Evolutionary conservation across 2,329 filamentous ascomycete genomes (phyloP), one percentile per base, ranked within the genome.

Genomic region (Periglandula ipomoeae): DNA sequence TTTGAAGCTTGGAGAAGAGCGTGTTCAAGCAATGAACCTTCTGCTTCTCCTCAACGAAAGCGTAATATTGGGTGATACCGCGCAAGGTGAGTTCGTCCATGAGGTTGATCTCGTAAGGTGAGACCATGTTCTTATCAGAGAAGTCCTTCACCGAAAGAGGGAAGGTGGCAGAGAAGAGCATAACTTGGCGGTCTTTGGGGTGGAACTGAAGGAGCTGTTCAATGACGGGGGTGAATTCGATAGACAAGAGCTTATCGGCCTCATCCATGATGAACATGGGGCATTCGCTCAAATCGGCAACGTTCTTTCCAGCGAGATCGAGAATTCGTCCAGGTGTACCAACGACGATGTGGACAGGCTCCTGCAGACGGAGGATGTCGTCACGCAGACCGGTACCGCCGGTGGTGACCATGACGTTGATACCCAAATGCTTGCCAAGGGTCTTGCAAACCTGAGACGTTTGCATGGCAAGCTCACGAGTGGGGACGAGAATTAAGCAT

Each of bases 231-330:
- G 93, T 98, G 65, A 98, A 98, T 65, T 98, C 93, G 51, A 88
- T 82, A 6, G 93, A 98, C 45, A 98, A 79, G 52, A 98, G 82
- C 74, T 98, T 98, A 70, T 98, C 93, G 48, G 93, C 93, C 69
- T 98, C 93, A 63, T 98, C 93, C 93, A 98, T 98, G 71, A 98
- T 89, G 66, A 98, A 98, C 63, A 94, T 97, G 60, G 89, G 85
- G 66, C 93, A 97, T 70, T 94, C 86, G 60, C 90, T 94, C 44
- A 98, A 79, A 69, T 98, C 93, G 54, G 93, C 93, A 52, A 98
- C 90, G 56, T 87, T 89, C 73, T 98, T 97, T 67, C 90, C 89
- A 51, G 93, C 91, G 58, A 98, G 74, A 73, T 98, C 93, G 54
- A 97, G 81, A 60, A 98, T 96, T 75, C 93, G 82, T 56, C 93